Evolutionary conservation across 2,329 filamentous ascomycete genomes (phyloP).

Genomic region (Phaeosphaeriaceae sp.): DNA sequence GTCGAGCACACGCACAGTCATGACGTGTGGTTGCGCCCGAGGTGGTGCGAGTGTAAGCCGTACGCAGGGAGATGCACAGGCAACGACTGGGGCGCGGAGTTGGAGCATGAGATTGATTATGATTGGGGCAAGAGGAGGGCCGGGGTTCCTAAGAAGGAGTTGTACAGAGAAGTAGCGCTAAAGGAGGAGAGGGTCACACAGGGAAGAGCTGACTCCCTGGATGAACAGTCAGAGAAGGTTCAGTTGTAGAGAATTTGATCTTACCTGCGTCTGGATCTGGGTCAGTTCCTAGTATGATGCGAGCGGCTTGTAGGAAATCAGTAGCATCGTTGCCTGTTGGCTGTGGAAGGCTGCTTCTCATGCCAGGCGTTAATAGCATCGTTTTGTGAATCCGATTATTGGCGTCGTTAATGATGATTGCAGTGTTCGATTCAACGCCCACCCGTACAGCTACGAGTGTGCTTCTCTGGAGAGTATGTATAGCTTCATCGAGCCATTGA

Average conservation of each 20-base stretch:
- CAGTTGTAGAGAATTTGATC: not conserved
- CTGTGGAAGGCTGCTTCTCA: not conserved
- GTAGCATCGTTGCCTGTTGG: not conserved
- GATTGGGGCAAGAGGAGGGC: not conserved
- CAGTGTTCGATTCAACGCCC: not conserved
- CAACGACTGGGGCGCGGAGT: not conserved
- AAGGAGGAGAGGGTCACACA: not conserved
- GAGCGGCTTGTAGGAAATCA: not conserved
- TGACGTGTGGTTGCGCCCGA: slow-evolving; percentile 6
- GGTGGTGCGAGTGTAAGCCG: slow-evolving; percentile 14
- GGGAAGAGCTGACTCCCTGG: not conserved
- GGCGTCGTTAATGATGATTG: not conserved
- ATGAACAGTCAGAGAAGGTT: not conserved
- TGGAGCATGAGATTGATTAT: not conserved
- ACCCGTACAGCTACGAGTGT: not conserved
- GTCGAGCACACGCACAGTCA: not conserved
- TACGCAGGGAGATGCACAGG: not conserved
- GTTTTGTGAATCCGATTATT: not conserved
- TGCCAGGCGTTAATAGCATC: not conserved
- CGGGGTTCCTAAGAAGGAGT: not conserved
- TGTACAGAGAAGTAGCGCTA: not conserved
- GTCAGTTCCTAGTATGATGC: not conserved
- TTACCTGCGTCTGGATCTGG: not conserved
- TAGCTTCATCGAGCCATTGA: not conserved
- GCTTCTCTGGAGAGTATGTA: not conserved